phyloP scores from a whole-genome alignment of 2,329 filamentous ascomycete species.

The Colletotrichum endophyticum region DNA sequence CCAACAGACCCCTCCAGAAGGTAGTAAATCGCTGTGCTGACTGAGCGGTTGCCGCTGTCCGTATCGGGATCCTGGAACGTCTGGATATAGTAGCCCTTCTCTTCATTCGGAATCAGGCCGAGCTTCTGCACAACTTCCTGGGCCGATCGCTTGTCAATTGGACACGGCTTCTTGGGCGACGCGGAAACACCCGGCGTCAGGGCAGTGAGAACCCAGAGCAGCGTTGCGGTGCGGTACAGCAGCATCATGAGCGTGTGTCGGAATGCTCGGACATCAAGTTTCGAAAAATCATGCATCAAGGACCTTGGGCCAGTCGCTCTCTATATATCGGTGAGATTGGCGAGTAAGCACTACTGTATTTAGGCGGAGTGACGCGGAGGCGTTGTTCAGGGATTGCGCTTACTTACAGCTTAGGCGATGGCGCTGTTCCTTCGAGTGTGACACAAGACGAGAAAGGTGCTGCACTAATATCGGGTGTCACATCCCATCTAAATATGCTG shows the following conservation, averaged over 20 bases:
- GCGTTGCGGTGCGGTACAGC: too few relatives aligned
- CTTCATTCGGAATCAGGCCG: constrained; percentile 45
- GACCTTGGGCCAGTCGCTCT: background rate
- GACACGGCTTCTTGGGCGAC: background rate
- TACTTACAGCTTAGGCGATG: background rate
- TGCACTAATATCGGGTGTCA: background rate
- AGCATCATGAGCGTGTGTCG: background rate
- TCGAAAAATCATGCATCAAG: background rate
- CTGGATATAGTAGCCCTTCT: constrained; percentile 54
- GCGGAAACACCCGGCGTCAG: background rate
- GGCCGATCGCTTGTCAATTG: constrained; percentile 33
- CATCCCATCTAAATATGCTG: background rate
- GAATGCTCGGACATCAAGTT: background rate
- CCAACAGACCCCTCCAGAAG: constrained; percentile 48
- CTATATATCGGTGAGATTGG: background rate
- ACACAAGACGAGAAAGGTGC: background rate
- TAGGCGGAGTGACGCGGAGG: background rate
- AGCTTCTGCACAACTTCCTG: constrained; percentile 48
- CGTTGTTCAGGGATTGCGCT: background rate
- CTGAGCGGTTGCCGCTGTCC: constrained; percentile 37
- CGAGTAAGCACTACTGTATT: background rate
- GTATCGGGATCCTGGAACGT: constrained; percentile 46
- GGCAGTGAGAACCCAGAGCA: background rate
- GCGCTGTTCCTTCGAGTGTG: background rate
- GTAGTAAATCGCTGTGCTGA: constrained; percentile 58